phyloP scores from a whole-genome alignment of 225 moss, liverwort and hornwort species.

The Rhytidiadelphus loreus region DNA sequence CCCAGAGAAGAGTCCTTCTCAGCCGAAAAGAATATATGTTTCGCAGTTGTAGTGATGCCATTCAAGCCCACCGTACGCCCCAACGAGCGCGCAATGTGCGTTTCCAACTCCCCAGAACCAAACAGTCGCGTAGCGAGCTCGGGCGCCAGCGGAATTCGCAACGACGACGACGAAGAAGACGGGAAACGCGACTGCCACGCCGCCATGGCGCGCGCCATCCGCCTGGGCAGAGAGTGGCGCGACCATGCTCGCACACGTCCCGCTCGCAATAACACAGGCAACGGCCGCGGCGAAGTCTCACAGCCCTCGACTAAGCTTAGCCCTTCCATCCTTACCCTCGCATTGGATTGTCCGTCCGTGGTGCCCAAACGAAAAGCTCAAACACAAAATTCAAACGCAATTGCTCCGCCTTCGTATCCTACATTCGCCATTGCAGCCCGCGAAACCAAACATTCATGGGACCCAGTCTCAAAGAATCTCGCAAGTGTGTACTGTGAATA shows the following conservation, averaged over 20 bases:
- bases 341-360: background rate
- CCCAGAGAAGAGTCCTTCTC: background rate
- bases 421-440: background rate
- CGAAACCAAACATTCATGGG: background rate
- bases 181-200: constrained; percentile 24
- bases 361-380: background rate
- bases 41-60: background rate
- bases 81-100: constrained; percentile 32
- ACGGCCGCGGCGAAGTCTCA: background rate
- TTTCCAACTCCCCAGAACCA: constrained; percentile 26
- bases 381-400: background rate
- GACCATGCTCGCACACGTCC: constrained; percentile 24
- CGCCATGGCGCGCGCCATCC: constrained; percentile 31
- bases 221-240: constrained; percentile 24
- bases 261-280: background rate
- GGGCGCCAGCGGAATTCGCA: constrained; percentile 10
- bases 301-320: background rate
- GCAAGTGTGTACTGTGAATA: background rate
- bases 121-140: constrained; percentile 26
- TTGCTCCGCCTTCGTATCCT: background rate
- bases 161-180: constrained; percentile 2
- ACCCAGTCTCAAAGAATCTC: background rate
- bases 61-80: constrained; percentile 23
- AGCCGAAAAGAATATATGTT: constrained; percentile 21
- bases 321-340: constrained; percentile 7